A percentile compares a stretch with the other conserved stretches of the same genome.
Evolutionary conservation across 2,329 filamentous ascomycete species (phyloP).

Genomic region (Stagonosporopsis vannaccii): DNA sequence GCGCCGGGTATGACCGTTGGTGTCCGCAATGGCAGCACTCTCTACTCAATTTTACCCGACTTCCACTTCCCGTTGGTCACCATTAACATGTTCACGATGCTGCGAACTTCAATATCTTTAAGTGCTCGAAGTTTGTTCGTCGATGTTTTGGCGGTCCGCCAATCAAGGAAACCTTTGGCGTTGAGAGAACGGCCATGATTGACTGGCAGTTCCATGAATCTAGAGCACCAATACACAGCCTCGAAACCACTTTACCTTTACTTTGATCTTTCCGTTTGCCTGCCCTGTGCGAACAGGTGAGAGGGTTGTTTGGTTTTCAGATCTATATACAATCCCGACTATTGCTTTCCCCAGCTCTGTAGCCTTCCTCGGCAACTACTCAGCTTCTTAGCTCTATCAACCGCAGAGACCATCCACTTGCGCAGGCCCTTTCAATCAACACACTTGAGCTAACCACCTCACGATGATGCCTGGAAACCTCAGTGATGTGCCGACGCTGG

Average conservation of each 20-base stretch:
- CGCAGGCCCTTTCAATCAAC: not conserved
- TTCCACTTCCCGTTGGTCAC: not conserved
- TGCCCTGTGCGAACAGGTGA: not conserved
- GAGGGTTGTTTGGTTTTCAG: not conserved
- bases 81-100: not conserved
- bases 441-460: too few species aligned
- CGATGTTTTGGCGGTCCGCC: not conserved
- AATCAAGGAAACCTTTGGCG: not conserved
- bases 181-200: not conserved
- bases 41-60: not conserved
- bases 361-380: not conserved
- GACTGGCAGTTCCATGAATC: not conserved
- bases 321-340: not conserved
- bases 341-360: not conserved
- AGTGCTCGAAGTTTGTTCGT: too few species aligned
- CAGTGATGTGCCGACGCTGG: slow-evolving; percentile 26
- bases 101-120: not conserved
- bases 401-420: not conserved
- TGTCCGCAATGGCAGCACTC: too few species aligned
- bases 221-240: not conserved
- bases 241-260: slow-evolving; percentile 5
- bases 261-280: not conserved
- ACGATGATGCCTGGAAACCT: slow-evolving; percentile 13
- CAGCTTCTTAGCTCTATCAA: not conserved
- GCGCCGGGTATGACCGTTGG: not conserved